Conservation (phyloP, 345 rosid genomes). For the Leavenworthia alabamica region DNA sequence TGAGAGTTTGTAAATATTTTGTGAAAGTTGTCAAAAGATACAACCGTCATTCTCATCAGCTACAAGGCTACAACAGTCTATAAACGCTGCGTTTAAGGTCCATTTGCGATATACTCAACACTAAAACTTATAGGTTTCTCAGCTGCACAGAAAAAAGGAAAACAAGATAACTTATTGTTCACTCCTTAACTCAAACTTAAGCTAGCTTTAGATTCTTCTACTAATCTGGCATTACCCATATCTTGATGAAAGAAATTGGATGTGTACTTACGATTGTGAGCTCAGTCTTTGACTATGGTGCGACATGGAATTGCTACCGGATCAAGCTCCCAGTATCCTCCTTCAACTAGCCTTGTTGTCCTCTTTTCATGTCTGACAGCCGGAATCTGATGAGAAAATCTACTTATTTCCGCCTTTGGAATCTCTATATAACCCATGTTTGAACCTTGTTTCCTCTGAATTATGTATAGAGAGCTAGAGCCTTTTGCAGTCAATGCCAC, state of each 20-base stretch:
- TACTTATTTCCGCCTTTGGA: constrained; percentile 26
- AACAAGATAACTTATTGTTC: neutral
- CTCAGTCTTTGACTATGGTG: constrained; percentile 16
- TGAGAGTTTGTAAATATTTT: neutral
- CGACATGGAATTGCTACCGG: constrained; percentile 37
- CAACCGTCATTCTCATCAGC: no score
- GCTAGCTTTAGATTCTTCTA: no score
- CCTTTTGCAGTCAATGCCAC: constrained; percentile 28
- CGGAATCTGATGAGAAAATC: constrained; percentile 58
- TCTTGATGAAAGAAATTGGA: neutral
- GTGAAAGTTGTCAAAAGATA: neutral
- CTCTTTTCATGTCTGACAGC: constrained; percentile 30
- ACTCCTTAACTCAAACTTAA: neutral
- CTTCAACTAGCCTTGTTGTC: constrained; percentile 10
- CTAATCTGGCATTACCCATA: neutral
- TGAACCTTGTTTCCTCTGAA: constrained; percentile 31
- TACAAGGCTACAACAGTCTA: neutral
- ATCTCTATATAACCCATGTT: constrained; percentile 28
- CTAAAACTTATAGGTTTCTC: neutral
- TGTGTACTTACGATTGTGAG: neutral
- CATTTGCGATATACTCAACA: neutral
- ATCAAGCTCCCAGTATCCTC: constrained; percentile 45
- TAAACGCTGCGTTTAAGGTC: neutral
- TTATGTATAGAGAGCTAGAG: constrained; percentile 27
- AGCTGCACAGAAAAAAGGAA: neutral